Evolutionary conservation across 140 eudicot species (phyloP), one percentile per base, ranked within the genome.

Genomic region (Oenanthe javanica): DNA sequence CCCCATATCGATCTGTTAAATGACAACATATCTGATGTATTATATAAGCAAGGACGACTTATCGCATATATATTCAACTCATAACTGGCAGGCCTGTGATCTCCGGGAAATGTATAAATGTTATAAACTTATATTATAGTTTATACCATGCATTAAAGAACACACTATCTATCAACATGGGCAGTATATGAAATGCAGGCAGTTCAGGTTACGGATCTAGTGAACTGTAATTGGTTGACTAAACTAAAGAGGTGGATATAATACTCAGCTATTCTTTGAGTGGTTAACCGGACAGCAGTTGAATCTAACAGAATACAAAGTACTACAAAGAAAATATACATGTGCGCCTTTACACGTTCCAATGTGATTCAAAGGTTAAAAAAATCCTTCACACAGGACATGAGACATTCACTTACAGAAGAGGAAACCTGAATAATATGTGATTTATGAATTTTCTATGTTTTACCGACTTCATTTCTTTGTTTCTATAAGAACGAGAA

Each of bases 211-310:
- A 46, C 42, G 36, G 54, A 73, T 73, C 54, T 73, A 45, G 16
- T 8, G 55, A 40, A 74, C 42, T 14, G 78, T n/a, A 7, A 75
- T 4, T 40, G 59, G 59, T 75, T 75, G 78, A 75, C 78, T 52
- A 0, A n/a, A 75, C 78, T 52, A 0, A n/a, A 8, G 18, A n/a
- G 78, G 23, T 21, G 40, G 16, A 75, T 48, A 75, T 2, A n/a
- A n/a, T n/a, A 75, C 27, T 31, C 49, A n/a, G 52, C 19, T 25
- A 19, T 45, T 46, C 19, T 21, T 73, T 11, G 4, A 23, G 31
- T 9, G 9, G 43, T n/a, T 47, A 3, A 47, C 51, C 55, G 6
- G 40, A 21, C 57, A 74, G 15, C 31, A 74, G 79, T 75, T 25
- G 64, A 49, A n/a, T 75, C 49, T 75, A 0, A 6, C 18, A 27